These are phyloP conservation scores for Microdochium bolleyi DNA, from an alignment of 2,329 filamentous ascomycete genomes.

Conservation along the genomic window DNA sequence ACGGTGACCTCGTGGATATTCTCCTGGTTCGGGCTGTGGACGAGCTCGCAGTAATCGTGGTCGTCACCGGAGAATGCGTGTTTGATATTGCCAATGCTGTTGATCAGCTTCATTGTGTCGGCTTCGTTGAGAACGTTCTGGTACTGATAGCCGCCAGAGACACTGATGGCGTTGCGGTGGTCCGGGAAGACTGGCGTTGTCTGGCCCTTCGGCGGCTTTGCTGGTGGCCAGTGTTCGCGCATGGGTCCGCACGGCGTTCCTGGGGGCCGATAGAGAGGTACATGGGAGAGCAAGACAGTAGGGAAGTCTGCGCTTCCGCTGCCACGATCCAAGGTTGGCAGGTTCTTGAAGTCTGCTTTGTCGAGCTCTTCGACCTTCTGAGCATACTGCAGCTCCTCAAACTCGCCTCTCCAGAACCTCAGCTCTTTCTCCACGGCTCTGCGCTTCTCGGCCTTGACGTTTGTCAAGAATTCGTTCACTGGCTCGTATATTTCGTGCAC, in stretches of 20 bases:
- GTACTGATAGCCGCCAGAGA: constrained; percentile 84
- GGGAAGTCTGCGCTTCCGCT: constrained; percentile 58
- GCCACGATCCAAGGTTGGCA: constrained; percentile 30
- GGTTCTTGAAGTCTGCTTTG: constrained; percentile 33
- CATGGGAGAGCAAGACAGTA: constrained; percentile 82
- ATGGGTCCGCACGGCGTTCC: constrained; percentile 83
- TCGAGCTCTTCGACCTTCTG: constrained; percentile 52
- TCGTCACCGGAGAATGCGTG: constrained; percentile 94
- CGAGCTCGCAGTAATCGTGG: constrained; percentile 92
- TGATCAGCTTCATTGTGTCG: constrained; percentile 68
- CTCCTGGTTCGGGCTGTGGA: constrained; percentile 62
- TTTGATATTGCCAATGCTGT: constrained; percentile 71
- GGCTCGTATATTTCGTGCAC: constrained; percentile 64
- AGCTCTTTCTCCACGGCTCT: constrained; percentile 65
- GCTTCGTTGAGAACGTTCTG: constrained; percentile 81
- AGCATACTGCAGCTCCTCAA: constrained; percentile 43
- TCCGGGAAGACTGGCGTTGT: constrained; percentile 47
- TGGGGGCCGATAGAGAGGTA: constrained; percentile 75
- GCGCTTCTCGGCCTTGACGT: constrained; percentile 55
- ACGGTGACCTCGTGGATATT: constrained; percentile 80
- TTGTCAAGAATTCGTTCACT: constrained; percentile 66
- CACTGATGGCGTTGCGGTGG: constrained; percentile 68
- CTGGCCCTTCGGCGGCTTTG: constrained; percentile 52
- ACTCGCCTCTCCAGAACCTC: constrained; percentile 52
- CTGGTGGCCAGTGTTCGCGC: constrained; percentile 75